Evolutionary conservation across 1,284 basidiomycete genomes (phyloP), one percentile per base, ranked within the genome.

Genomic region (Thelephora terrestris): DNA sequence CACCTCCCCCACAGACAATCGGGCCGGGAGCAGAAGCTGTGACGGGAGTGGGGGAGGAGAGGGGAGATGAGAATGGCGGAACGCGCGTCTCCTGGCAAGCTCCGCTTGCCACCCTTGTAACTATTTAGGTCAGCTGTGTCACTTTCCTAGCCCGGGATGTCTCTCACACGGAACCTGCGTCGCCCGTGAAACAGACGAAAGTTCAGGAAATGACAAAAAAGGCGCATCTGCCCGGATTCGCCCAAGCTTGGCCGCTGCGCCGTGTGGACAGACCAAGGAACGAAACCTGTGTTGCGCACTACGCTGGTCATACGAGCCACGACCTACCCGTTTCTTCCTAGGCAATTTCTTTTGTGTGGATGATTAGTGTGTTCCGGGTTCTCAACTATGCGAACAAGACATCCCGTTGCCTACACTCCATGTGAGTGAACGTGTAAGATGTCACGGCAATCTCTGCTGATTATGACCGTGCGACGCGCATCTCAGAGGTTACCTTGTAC

Each of bases 21-120:
- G 25, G 76, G 6, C 83, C 83, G 2, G 81, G 74, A 20, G 83
- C 84, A 1, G 85, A 87, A 54, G 79, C 61, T 3, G 84, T 79
- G 7, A 81, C 80, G 6, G 82, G 82, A 45, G 71, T 74, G 38
- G 84, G 85, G 23, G 83, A 82, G 27, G 79, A 79, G n/a, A n/a
- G n/a, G n/a, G n/a, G n/a, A n/a, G 46, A 61, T 59, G 2, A 80
- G 80, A 50, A 73, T 71, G 55, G 55, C 54, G 7, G 61, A 58
- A 20, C 53, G 29, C 14, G 7, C 68, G 25, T 78, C 78, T 37
- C 71, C 74, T 55, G 77, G 81, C 82, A 56, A 37, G 71, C 65
- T 17, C 49, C 47, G 16, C 18, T 14, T n/a, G 20, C 14, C 7
- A 6, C 21, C 10, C 10, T 16, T 14, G 14, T 16, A 14, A n/a